Evolutionary conservation across 2,329 filamentous ascomycete species (phyloP).

Genomic region (Diplodia scrobiculata): DNA sequence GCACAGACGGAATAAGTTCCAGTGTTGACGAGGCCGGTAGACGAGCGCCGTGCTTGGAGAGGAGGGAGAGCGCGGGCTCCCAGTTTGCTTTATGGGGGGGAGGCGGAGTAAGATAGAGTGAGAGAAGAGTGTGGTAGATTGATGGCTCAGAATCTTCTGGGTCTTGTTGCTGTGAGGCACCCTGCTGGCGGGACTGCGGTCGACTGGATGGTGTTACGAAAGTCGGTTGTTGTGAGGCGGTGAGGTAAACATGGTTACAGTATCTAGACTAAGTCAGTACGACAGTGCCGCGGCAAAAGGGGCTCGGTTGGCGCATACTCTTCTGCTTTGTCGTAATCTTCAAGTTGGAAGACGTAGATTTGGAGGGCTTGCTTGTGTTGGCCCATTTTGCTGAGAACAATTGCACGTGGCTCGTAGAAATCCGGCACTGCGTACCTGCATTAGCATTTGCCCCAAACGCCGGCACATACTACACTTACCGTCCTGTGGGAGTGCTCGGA

Average conservation of each 20-base stretch:
- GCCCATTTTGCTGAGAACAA: constrained; percentile 92
- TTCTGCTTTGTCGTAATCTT: constrained; percentile 86
- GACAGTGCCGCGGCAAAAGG: constrained; percentile 54
- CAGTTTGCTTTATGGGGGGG: constrained; percentile 71
- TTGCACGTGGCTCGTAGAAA: constrained; percentile 87
- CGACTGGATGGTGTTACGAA: constrained; percentile 32
- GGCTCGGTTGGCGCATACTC: constrained; percentile 58
- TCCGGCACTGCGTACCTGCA: constrained; percentile 62
- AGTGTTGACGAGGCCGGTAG: constrained; percentile 85
- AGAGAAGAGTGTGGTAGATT: constrained; percentile 89
- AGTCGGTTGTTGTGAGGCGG: constrained; percentile 37
- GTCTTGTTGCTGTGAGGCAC: constrained; percentile 46
- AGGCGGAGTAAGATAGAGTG: constrained; percentile 83
- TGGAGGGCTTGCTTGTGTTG: constrained; percentile 94
- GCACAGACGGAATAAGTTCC: constrained; percentile 76
- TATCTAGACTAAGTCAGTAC: constrained; percentile 52
- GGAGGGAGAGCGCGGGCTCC: constrained; percentile 76
- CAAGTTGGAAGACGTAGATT: constrained; percentile 94
- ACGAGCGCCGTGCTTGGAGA: constrained; percentile 90
- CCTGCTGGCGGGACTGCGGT: constrained; percentile 8
- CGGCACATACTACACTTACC: constrained; percentile 56
- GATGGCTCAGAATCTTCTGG: constrained; percentile 65
- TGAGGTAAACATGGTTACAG: constrained; percentile 81
- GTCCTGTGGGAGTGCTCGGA: constrained; percentile 75
- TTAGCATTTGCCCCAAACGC: constrained; percentile 17